Base-by-base conservation (phyloP, 352 stramenopile species). In the Pythium chondricola region DNA sequence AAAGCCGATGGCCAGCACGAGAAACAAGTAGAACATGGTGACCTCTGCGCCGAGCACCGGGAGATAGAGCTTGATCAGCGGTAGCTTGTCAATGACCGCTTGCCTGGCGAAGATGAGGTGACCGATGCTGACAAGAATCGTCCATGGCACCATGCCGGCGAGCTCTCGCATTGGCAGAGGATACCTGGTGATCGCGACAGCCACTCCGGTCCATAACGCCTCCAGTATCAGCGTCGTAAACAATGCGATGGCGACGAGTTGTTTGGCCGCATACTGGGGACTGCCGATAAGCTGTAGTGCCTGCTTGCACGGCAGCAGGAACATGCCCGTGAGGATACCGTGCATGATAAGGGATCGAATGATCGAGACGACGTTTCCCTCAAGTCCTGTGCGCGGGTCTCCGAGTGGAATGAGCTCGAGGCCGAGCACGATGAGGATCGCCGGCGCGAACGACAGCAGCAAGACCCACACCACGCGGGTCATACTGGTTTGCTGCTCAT, bases 1-100 rank as follows among this genome's bases (percentile, higher is more conserved):
- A 29, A 63, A 63, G 18, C 30, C 54, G 14, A 56, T 27, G 3
- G 48, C 38, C n/a, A 56, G 38, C 1, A 13, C 42, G 9, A 63
- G 42, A 14, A 56, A 49, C 20, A 35, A 9, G 24, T 49, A 63
- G 26, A 63, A 57, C 2, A 63, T 6, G 20, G n/a, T 6, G 26
- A 63, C 24, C 22, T 57, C 42, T 22, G 39, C 40, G 26, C 18
- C 11, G 4, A 37, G 33, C 6, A 63, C 37, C 1, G 55, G 48
- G 22, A 53, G 11, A 24, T 63, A 63, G 18, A 22, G 31, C n/a
- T 33, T n/a, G 3, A 56, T 4, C 4, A 26, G 24, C 13, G 35
- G 40, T 30, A 41, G 41, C 20, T 52, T 52, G 2, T 37, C 24
- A 4, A 21, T 30, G 0, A 43, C 16, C 6, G 30, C 37, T 0